phyloP scores from a whole-genome alignment of 257 asterid genomes.

The Penstemon newberryi region DNA sequence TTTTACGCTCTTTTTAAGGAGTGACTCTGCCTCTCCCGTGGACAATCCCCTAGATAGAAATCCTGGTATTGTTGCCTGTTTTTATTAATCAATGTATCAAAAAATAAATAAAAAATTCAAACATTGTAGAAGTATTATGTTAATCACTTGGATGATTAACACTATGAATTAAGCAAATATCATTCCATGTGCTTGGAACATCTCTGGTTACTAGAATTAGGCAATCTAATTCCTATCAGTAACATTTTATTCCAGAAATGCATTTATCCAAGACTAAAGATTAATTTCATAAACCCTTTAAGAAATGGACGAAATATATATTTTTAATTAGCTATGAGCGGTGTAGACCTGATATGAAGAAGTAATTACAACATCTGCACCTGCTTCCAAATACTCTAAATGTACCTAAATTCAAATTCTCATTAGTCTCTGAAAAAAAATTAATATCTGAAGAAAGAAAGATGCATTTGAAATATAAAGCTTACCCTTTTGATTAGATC shows the following conservation, averaged over 20 bases:
- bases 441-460: background rate
- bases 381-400: slow-evolving; percentile 77
- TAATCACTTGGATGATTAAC: too few relatives aligned
- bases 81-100: background rate
- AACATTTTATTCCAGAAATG: too few relatives aligned
- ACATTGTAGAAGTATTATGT: background rate
- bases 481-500: slow-evolving; percentile 59
- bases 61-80: slow-evolving; percentile 78
- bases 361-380: slow-evolving; percentile 68
- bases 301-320: too few relatives aligned
- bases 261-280: too few relatives aligned
- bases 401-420: slow-evolving; percentile 48
- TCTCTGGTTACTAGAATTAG: too few relatives aligned
- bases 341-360: slow-evolving; percentile 70
- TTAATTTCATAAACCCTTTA: too few relatives aligned
- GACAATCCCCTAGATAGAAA: slow-evolving; percentile 67
- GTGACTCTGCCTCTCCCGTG: slow-evolving; percentile 62
- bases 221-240: too few relatives aligned
- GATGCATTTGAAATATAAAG: background rate
- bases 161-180: too few relatives aligned
- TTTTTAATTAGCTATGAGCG: too few relatives aligned
- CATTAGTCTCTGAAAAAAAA: background rate
- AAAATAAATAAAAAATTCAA: background rate
- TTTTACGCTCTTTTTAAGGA: slow-evolving; percentile 55
- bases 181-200: too few relatives aligned